Percentiles rank a stretch among this genome's conserved stretches.
These are phyloP conservation scores for Punica granatum DNA, from an alignment of 345 rosid genomes.

Conservation along the genomic window DNA sequence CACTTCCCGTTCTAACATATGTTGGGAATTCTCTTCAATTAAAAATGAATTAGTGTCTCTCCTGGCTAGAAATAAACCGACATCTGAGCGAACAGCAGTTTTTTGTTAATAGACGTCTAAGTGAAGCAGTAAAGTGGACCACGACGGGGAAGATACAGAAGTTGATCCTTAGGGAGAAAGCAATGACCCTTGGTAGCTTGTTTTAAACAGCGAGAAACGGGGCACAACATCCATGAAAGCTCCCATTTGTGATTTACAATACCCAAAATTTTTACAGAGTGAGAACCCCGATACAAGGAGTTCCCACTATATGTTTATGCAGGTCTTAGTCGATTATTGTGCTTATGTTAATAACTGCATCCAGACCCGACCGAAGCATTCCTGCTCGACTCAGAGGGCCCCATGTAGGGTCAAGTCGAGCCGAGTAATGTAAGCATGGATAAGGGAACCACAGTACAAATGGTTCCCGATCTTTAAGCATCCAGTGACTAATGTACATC, in stretches of 20 bases:
- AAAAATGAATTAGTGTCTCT: too few relatives aligned
- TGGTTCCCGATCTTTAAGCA: conserved; percentile 48
- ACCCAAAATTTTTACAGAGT: too few relatives aligned
- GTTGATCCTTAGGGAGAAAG: conserved; percentile 49
- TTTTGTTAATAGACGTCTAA: too few relatives aligned
- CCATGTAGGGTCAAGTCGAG: conserved; percentile 34
- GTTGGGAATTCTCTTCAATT: too few relatives aligned
- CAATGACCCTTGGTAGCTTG: conserved; percentile 32
- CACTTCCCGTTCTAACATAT: too few relatives aligned
- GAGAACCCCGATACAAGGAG: too few relatives aligned
- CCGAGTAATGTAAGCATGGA: conserved; percentile 29
- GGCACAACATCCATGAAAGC: too few relatives aligned
- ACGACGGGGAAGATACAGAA: conserved; percentile 73
- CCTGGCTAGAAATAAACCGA: too few relatives aligned
- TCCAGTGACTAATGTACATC: conserved; percentile 18
- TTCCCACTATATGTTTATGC: too few relatives aligned
- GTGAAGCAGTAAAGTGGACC: conserved; percentile 59
- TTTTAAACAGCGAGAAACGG: too few relatives aligned
- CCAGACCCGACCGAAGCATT: neutral
- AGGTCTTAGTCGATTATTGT: neutral
- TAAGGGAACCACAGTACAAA: conserved; percentile 43
- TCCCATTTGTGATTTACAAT: too few relatives aligned
- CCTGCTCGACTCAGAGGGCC: conserved; percentile 11
- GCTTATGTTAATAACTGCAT: neutral
- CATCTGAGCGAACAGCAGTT: too few relatives aligned